A percentile compares a stretch with the other conserved stretches of the same genome.
Evolutionary conservation across 2,329 filamentous ascomycete genomes (phyloP).

Genomic region (Beauveria sp.): DNA sequence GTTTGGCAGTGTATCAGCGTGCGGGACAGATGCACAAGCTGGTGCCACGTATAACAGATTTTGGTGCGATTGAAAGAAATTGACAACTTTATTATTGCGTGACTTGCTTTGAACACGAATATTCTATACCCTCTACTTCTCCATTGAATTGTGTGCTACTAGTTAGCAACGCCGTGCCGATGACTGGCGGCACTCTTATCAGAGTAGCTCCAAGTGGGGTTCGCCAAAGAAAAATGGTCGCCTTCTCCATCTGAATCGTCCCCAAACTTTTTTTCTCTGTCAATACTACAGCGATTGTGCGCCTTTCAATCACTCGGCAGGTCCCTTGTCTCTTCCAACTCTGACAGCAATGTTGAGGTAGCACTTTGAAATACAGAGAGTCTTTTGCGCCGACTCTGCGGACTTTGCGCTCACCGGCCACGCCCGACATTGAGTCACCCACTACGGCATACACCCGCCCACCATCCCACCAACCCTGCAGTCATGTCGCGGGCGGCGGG

Average conservation of each 20-base stretch:
- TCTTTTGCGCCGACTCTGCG: not conserved
- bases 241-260: conserved; percentile 9
- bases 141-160: not conserved
- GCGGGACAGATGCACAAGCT: not conserved
- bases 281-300: not conserved
- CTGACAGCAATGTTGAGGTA: conserved; percentile 1
- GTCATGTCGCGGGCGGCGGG: conserved; percentile 16
- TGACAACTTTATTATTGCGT: not conserved
- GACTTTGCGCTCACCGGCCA: not conserved
- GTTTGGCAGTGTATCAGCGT: not conserved
- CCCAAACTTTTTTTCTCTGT: conserved; percentile 8
- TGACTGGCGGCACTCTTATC: not conserved
- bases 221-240: conserved; percentile 4
- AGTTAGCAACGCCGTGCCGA: not conserved
- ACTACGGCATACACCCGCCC: not conserved
- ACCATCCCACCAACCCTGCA: conserved; percentile 2
- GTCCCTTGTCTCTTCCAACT: not conserved
- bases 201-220: conserved; percentile 9
- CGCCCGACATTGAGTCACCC: conserved; percentile 2
- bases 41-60: conserved; percentile 2
- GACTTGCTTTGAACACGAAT: not conserved
- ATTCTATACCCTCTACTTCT: not conserved
- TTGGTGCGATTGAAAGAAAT: not conserved
- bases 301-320: not conserved
- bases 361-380: not conserved